Evolutionary conservation across 176 grass and related monocot genomes (phyloP).

Genomic region (Urochloa ruziziensis): DNA sequence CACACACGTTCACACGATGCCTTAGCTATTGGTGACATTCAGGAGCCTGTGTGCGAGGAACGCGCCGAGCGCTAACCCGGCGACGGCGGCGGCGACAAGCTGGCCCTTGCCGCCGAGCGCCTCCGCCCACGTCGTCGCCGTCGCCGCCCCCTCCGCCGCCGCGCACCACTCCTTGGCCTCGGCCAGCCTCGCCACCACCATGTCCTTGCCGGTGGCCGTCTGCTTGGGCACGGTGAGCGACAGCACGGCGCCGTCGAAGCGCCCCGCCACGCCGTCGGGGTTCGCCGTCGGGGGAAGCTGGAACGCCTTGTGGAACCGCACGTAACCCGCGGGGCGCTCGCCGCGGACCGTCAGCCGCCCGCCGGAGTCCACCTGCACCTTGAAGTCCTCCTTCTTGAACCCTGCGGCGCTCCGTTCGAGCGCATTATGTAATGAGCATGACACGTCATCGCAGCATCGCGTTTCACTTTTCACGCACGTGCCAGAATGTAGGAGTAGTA

Average conservation of each 20-base stretch:
- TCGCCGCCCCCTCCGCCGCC: background rate
- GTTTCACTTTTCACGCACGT: too few relatives aligned
- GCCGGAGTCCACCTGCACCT: slow-evolving; percentile 38
- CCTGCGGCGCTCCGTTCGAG: too few relatives aligned
- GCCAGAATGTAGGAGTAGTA: too few relatives aligned
- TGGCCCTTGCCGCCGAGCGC: background rate
- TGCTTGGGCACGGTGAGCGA: slow-evolving; percentile 42
- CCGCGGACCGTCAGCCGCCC: slow-evolving; percentile 52
- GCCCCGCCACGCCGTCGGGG: slow-evolving; percentile 33
- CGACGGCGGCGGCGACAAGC: slow-evolving; percentile 36
- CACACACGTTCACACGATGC: background rate
- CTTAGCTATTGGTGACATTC: background rate
- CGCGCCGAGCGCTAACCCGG: slow-evolving; percentile 57
- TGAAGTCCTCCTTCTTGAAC: slow-evolving; percentile 61
- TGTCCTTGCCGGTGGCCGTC: background rate
- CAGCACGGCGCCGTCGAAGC: slow-evolving; percentile 45
- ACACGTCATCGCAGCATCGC: too few relatives aligned
- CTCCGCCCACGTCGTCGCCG: background rate
- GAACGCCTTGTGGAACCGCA: slow-evolving; percentile 38
- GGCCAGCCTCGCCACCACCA: background rate
- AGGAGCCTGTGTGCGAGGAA: slow-evolving; percentile 33
- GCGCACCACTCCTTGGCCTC: background rate
- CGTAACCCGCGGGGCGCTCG: slow-evolving; percentile 22
- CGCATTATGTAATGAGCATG: too few relatives aligned
- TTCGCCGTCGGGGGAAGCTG: slow-evolving; percentile 44